Evolutionary conservation across 148 eudicot genomes (phyloP).

Genomic region (Bassia scoparia): DNA sequence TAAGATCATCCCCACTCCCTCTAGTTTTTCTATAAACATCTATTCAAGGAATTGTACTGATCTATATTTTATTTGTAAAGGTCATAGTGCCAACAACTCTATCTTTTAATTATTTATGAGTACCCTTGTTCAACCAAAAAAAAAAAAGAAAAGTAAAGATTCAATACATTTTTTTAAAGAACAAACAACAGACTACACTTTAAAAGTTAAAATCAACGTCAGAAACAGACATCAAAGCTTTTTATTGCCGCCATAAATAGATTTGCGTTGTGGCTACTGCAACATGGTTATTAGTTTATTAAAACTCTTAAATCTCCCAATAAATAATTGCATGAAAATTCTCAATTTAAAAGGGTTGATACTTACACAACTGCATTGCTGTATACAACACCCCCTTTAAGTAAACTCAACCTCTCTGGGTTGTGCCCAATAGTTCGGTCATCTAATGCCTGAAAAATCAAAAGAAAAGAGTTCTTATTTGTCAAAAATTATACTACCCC

Average conservation of each 20-base stretch:
- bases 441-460: constrained; percentile 60
- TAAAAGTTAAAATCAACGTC: no score
- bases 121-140: no score
- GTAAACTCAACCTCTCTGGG: constrained; percentile 81
- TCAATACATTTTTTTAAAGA: no score
- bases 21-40: no score
- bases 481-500: background rate
- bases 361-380: constrained; percentile 86
- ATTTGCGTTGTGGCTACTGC: background rate
- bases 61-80: no score
- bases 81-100: no score
- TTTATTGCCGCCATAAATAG: no score
- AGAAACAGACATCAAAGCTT: background rate
- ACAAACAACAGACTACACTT: no score
- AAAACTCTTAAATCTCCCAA: background rate
- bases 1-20: no score
- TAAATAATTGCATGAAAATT: background rate
- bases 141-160: no score
- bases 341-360: constrained; percentile 8
- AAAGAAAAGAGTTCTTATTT: constrained; percentile 2
- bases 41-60: no score
- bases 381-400: constrained; percentile 88
- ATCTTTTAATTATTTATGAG: no score
- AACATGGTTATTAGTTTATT: background rate
- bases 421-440: constrained; percentile 91